Evolutionary conservation across 192 early-diverging fungal genomes (phyloP).

Genomic region (Coemansia sp.): DNA sequence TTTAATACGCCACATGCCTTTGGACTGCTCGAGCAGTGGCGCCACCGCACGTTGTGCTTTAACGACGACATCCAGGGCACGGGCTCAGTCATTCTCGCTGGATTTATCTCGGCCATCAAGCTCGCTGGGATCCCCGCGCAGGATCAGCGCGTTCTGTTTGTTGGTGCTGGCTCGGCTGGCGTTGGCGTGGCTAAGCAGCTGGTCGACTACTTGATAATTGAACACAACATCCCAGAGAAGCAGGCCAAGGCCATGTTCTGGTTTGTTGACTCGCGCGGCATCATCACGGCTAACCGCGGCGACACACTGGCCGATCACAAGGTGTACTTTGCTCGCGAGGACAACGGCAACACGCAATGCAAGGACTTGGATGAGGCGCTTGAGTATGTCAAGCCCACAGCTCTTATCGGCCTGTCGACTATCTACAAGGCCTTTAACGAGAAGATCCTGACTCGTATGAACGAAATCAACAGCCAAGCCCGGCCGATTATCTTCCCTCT

Average conservation of each 20-base stretch:
- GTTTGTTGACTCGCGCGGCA: constrained; percentile 90
- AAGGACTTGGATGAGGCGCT: constrained; percentile 71
- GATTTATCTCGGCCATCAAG: constrained; percentile 87
- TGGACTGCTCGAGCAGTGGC: constrained; percentile 79
- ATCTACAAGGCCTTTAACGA: constrained; percentile 76
- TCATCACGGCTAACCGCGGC: constrained; percentile 86
- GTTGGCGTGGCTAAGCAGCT: constrained; percentile 94
- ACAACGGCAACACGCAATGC: constrained; percentile 79
- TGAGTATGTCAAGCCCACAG: constrained; percentile 86
- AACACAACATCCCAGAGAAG: constrained; percentile 73
- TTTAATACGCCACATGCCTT: constrained; percentile 93
- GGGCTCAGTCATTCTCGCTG: constrained; percentile 92
- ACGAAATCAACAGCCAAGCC: constrained; percentile 59
- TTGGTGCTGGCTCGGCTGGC: constrained; percentile 92
- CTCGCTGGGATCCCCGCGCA: constrained; percentile 65
- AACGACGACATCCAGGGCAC: constrained; percentile 76
- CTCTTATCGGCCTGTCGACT: constrained; percentile 85
- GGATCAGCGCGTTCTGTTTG: constrained; percentile 89
- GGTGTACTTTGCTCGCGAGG: constrained; percentile 82
- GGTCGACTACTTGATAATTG: constrained; percentile 77
- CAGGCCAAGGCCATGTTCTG: constrained; percentile 65
- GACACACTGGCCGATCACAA: constrained; percentile 84
- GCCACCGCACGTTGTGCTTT: constrained; percentile 78
- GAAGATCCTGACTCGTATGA: constrained; percentile 74
- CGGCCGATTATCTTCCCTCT: constrained; percentile 89